Evolutionary conservation across 805 yeast genomes (phyloP).

Genomic region (Candida palmyrensis): DNA sequence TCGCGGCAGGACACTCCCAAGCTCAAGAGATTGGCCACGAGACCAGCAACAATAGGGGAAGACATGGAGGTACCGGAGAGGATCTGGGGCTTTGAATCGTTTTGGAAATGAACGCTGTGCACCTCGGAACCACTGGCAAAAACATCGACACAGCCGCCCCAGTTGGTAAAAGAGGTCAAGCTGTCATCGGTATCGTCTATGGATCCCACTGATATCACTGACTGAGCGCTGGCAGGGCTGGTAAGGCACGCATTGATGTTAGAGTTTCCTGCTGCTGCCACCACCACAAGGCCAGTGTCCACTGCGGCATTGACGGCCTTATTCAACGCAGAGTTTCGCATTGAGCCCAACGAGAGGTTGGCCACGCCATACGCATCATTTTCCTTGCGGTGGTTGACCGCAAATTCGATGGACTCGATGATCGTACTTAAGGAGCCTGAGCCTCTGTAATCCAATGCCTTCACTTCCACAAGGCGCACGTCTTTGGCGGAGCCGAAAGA

Average conservation of each 20-base stretch:
- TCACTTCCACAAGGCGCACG: constrained; percentile 62
- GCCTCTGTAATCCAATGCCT: constrained; percentile 65
- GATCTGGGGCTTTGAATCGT: constrained; percentile 6
- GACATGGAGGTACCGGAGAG: constrained; percentile 83
- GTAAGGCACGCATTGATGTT: constrained; percentile 71
- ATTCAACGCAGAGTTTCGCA: constrained; percentile 60
- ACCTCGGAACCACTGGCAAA: constrained; percentile 79
- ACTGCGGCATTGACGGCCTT: constrained; percentile 73
- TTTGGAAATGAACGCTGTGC: constrained; percentile 37
- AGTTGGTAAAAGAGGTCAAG: constrained; percentile 78
- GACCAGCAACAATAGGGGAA: constrained; percentile 68
- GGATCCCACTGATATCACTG: constrained; percentile 82
- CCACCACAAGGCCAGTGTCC: constrained; percentile 64
- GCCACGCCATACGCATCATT: constrained; percentile 50
- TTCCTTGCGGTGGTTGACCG: constrained; percentile 51
- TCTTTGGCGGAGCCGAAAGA: constrained; percentile 52
- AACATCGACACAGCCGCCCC: constrained; percentile 88
- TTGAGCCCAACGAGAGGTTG: constrained; percentile 78
- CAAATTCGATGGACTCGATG: constrained; percentile 61
- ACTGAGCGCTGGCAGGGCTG: constrained; percentile 79
- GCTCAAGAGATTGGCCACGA: constrained; percentile 51
- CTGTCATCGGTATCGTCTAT: constrained; percentile 68
- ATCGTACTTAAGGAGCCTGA: constrained; percentile 66
- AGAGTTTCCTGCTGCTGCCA: constrained; percentile 86
- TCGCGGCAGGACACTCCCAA: constrained; percentile 42